Percentiles rank a stretch among this genome's conserved stretches.
Evolutionary conservation across 2,329 filamentous ascomycete species (phyloP).

Genomic region (Aspergillus vadensis): DNA sequence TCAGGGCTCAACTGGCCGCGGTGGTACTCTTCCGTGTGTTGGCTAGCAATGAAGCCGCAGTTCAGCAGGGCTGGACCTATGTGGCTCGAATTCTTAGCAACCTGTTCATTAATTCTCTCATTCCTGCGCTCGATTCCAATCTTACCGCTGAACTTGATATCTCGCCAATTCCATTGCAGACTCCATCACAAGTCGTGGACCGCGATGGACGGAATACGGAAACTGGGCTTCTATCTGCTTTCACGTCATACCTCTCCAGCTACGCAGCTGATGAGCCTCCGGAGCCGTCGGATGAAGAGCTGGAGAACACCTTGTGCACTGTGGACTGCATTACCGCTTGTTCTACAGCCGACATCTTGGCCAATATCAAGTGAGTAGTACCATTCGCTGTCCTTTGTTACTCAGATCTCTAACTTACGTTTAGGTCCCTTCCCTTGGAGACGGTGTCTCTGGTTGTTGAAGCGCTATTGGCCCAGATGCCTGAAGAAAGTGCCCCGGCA

Average conservation of each 20-base stretch:
- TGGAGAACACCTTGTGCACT: constrained; percentile 92
- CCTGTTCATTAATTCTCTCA: constrained; percentile 91
- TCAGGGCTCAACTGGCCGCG: constrained; percentile 88
- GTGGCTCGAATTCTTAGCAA: constrained; percentile 92
- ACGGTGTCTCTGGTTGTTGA: constrained; percentile 66
- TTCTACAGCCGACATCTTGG: constrained; percentile 77
- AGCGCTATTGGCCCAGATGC: constrained; percentile 78
- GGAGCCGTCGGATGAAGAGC: constrained; percentile 93
- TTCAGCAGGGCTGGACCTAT: constrained; percentile 62
- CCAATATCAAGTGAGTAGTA: constrained; percentile 73
- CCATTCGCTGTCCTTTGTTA: constrained; percentile 15
- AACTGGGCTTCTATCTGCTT: constrained; percentile 84
- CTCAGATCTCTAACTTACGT: constrained; percentile 17
- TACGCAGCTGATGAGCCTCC: constrained; percentile 97
- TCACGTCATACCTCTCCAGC: constrained; percentile 97
- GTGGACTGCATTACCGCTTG: constrained; percentile 94
- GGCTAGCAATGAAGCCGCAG: constrained; percentile 76
- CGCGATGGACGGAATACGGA: constrained; percentile 76
- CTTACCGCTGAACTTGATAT: constrained; percentile 69
- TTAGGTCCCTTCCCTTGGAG: constrained; percentile 62
- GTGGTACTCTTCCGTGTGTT: constrained; percentile 94
- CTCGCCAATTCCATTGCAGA: constrained; percentile 82
- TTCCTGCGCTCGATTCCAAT: constrained; percentile 74
- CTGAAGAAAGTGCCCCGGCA: constrained; percentile 76
- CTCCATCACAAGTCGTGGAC: constrained; percentile 89